These are phyloP conservation scores for Coemansia sp. DNA, from an alignment of 192 early-diverging fungal species.

Conservation along the genomic window DNA sequence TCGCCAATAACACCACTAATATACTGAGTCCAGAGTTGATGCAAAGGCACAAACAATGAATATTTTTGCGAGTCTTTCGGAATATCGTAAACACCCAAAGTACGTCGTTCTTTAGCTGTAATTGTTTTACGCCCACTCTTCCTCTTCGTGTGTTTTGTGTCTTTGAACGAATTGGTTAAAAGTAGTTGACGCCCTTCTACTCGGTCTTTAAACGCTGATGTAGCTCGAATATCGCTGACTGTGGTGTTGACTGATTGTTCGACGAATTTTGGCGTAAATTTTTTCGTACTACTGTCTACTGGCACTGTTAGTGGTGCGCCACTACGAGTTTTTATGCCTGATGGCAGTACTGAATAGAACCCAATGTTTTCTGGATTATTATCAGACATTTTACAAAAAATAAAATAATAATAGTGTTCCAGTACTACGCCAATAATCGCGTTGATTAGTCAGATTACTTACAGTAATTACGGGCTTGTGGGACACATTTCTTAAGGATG, in stretches of 20 bases:
- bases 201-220: conserved; percentile 26
- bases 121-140: conserved; percentile 55
- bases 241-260: conserved; percentile 21
- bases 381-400: neutral
- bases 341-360: conserved; percentile 29
- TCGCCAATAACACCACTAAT: conserved; percentile 63
- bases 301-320: conserved; percentile 31
- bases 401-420: neutral
- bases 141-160: neutral
- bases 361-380: conserved; percentile 7
- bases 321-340: conserved; percentile 16
- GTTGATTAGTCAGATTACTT: neutral
- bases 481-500: neutral
- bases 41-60: conserved; percentile 67
- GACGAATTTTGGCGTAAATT: conserved; percentile 26
- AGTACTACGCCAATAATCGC: neutral
- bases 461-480: neutral
- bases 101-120: conserved; percentile 60
- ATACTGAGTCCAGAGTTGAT: conserved; percentile 77
- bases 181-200: conserved; percentile 40
- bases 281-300: conserved; percentile 17
- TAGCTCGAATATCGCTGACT: conserved; percentile 15
- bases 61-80: conserved; percentile 56
- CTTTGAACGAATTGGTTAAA: conserved; percentile 41
- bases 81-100: conserved; percentile 63